Evolutionary conservation across 768 basidiomycete species (phyloP), one percentile per base, ranked within the genome.

Genomic region (Rhodotorula kratochvilovae): DNA sequence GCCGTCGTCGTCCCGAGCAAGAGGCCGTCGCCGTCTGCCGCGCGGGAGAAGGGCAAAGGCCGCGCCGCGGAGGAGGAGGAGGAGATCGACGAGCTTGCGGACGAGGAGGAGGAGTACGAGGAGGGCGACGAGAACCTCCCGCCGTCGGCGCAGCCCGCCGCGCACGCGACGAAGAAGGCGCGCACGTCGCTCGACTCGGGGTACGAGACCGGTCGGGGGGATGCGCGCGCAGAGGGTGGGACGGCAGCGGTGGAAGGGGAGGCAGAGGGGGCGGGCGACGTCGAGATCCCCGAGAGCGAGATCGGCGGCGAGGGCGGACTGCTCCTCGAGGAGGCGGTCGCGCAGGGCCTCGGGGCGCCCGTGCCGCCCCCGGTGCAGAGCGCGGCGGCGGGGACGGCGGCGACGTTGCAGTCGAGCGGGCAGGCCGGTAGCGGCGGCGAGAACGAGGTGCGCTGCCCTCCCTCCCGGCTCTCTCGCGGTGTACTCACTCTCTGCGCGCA

Each of bases 11-110:
- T 70, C 0, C 69, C 69, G 5, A 19, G 19, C 53, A 70, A 70
- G 48, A 58, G 69, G 1, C 57, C 69, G 11, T 70, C 69, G 17
- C 69, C 69, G 4, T 36, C 63, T 10, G 27, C 68, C 23, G n/a
- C 16, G 15, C 21, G 16, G 27, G 31, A 7, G 6, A 39, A 31
- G 48, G 23, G 43, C 25, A 65, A 53, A 35, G 64, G 55, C 0
- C 66, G 66, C 39, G 69, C 27, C 17, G 31, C 15, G 21, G 17
- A 51, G 3, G 56, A 50, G 10, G 58, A 53, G 4, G 68, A 56
- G 10, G 63, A 53, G 11, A 62, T 46, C 2, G 69, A 66, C 13
- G 53, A 61, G 29, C 27, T 65, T 43, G 69, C 61, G 36, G 63
- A 29, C 27, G 39, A 43, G 15, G 54, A 64, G 45, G 33, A 58